A percentile compares a stretch with the other conserved stretches of the same genome.
phyloP scores from a whole-genome alignment of 345 rosid species.

The Dovyalis caffra region DNA sequence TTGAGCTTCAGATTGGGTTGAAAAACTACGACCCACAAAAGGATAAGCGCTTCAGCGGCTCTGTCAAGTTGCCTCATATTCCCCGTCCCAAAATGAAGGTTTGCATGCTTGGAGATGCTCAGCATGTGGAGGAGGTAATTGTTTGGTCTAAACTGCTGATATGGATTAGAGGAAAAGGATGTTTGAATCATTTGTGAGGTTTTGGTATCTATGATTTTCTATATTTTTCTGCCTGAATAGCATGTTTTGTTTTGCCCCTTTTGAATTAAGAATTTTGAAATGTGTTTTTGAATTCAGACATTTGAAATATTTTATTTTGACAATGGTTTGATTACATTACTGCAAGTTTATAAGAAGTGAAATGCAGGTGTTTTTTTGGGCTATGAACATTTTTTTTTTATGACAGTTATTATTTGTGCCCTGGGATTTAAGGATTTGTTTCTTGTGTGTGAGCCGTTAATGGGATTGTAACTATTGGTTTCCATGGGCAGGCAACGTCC shows the following conservation, averaged over 20 bases:
- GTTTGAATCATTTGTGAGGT: not conserved
- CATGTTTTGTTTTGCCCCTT: too few relatives aligned
- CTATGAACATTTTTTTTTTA: too few relatives aligned
- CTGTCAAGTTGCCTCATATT: slow-evolving; percentile 86
- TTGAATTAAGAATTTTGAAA: too few relatives aligned
- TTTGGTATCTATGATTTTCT: too few relatives aligned
- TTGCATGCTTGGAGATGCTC: slow-evolving; percentile 98
- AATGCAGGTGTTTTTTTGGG: too few relatives aligned
- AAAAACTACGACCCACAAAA: slow-evolving; percentile 95
- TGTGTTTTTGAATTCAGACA: too few relatives aligned
- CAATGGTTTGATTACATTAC: not conserved
- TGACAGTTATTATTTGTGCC: too few relatives aligned
- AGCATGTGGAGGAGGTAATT: slow-evolving; percentile 83
- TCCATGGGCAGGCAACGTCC: slow-evolving; percentile 21
- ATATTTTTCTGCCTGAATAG: too few relatives aligned
- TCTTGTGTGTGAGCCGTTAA: not conserved
- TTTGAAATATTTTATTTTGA: not conserved
- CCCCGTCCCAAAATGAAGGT: slow-evolving; percentile 94
- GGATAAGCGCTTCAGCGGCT: slow-evolving; percentile 92
- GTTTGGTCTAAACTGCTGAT: not conserved
- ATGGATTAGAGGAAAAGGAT: not conserved
- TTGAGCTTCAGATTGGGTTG: slow-evolving; percentile 93
- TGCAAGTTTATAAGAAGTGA: too few relatives aligned
- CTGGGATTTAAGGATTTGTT: not conserved
- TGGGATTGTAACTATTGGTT: not conserved